phyloP scores from a whole-genome alignment of 352 stramenopile genomes.

The Globisporangium emineosum region DNA sequence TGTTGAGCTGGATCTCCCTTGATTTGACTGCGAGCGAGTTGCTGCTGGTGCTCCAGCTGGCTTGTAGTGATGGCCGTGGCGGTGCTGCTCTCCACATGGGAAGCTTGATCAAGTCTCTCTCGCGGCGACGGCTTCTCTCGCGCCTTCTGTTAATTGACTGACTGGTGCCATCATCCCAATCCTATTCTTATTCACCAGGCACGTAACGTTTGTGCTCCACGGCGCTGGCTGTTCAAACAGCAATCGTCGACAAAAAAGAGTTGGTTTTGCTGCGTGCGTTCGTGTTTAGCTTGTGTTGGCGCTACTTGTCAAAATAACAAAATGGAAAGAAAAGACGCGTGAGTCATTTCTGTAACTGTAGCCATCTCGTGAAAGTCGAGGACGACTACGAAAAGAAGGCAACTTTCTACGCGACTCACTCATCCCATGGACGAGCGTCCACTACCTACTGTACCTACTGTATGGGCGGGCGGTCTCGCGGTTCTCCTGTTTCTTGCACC shows the following conservation, averaged over 20 bases:
- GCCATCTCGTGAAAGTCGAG: background rate
- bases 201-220: background rate
- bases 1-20: background rate
- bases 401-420: conserved; percentile 5
- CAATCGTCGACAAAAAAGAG: conserved; percentile 4
- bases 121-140: no score
- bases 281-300: background rate
- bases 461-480: background rate
- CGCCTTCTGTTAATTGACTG: no score
- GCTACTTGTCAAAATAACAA: background rate
- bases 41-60: background rate
- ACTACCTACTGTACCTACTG: conserved; percentile 9
- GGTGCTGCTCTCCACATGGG: background rate
- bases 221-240: no score
- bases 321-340: conserved; percentile 9
- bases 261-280: background rate
- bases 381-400: background rate
- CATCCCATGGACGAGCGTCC: conserved; percentile 2
- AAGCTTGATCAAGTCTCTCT: no score
- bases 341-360: conserved; percentile 14
- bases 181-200: background rate
- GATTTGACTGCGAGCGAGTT: background rate
- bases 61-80: background rate
- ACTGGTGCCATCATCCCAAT: no score
- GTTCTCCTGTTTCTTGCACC: conserved; percentile 7